Percentiles rank a stretch among this genome's conserved stretches.
Evolutionary conservation across 2,329 filamentous ascomycete species (phyloP).

Genomic region (Trichophyton benhamiae): DNA sequence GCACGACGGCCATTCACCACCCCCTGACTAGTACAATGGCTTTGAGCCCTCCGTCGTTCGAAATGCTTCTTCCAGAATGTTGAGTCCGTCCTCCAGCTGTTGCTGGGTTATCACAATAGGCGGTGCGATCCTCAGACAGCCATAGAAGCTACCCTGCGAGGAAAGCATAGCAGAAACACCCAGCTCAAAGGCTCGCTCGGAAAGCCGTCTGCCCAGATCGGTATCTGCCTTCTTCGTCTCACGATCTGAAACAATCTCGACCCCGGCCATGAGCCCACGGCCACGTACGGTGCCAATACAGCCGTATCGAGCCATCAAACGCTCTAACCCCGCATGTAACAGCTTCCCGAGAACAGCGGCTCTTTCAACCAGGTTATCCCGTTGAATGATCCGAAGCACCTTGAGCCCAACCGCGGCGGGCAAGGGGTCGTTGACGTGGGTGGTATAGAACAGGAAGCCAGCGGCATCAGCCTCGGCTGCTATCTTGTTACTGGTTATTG

Average conservation of each 20-base stretch:
- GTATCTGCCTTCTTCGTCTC: constrained; percentile 37
- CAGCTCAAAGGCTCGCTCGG: constrained; percentile 37
- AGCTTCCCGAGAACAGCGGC: constrained; percentile 35
- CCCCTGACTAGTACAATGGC: not conserved
- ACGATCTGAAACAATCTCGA: constrained; percentile 45
- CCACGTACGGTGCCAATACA: constrained; percentile 53
- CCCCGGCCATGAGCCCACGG: constrained; percentile 45
- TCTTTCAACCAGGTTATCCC: constrained; percentile 41
- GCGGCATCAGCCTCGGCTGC: constrained; percentile 37
- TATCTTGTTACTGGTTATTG: constrained; percentile 45
- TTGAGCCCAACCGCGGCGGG: constrained; percentile 49
- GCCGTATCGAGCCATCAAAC: constrained; percentile 40
- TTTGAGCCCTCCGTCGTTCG: constrained; percentile 2
- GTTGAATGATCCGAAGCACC: constrained; percentile 48
- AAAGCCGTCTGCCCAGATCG: constrained; percentile 39
- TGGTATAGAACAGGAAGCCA: constrained; percentile 41
- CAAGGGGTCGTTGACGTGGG: constrained; percentile 51
- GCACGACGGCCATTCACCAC: not conserved
- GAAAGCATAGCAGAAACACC: constrained; percentile 35
- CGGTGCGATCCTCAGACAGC: constrained; percentile 48
- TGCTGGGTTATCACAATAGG: constrained; percentile 45
- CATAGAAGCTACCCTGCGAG: constrained; percentile 36
- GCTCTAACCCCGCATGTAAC: constrained; percentile 38
- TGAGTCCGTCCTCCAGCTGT: constrained; percentile 41
- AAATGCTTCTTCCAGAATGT: constrained; percentile 47